These are phyloP conservation scores for Termitomyces sp. DNA, from an alignment of 768 basidiomycete species.

Conservation along the genomic window DNA sequence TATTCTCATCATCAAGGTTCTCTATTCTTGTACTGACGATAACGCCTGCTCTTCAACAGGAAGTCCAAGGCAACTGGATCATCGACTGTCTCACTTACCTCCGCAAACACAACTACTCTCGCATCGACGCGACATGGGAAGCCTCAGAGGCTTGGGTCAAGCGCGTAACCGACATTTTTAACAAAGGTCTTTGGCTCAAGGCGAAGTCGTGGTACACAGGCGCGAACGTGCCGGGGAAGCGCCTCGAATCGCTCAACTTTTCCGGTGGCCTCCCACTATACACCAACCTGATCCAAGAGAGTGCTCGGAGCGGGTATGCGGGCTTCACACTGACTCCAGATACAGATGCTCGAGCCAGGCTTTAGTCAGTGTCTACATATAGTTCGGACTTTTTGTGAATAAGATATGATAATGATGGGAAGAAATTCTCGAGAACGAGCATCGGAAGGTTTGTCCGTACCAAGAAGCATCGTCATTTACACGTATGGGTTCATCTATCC, in stretches of 20 bases:
- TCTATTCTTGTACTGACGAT: neutral
- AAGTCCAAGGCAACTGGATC: slow-evolving; percentile 23
- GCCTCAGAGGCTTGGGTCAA: slow-evolving; percentile 11
- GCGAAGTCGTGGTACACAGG: slow-evolving; percentile 25
- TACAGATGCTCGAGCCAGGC: neutral
- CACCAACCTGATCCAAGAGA: slow-evolving; percentile 13
- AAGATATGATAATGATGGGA: neutral
- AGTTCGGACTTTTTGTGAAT: neutral
- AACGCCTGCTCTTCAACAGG: slow-evolving; percentile 7
- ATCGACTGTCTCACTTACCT: slow-evolving; percentile 16
- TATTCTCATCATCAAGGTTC: neutral
- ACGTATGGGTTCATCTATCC: too few species aligned
- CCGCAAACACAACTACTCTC: slow-evolving; percentile 10
- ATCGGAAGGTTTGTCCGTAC: too few species aligned
- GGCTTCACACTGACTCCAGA: slow-evolving; percentile 5
- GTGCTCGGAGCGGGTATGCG: slow-evolving; percentile 15
- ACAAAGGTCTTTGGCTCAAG: slow-evolving; percentile 8
- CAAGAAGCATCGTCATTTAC: too few species aligned
- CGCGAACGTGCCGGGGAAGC: slow-evolving; percentile 22
- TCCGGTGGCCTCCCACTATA: slow-evolving; percentile 20
- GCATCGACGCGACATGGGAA: slow-evolving; percentile 9
- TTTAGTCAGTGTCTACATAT: neutral
- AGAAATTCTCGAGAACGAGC: too few species aligned
- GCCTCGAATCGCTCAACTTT: slow-evolving; percentile 18
- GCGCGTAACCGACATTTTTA: slow-evolving; percentile 11